Evolutionary conservation across 352 stramenopile species (phyloP), one percentile per base, ranked within the genome.

Genomic region (Phytophthora capsici): DNA sequence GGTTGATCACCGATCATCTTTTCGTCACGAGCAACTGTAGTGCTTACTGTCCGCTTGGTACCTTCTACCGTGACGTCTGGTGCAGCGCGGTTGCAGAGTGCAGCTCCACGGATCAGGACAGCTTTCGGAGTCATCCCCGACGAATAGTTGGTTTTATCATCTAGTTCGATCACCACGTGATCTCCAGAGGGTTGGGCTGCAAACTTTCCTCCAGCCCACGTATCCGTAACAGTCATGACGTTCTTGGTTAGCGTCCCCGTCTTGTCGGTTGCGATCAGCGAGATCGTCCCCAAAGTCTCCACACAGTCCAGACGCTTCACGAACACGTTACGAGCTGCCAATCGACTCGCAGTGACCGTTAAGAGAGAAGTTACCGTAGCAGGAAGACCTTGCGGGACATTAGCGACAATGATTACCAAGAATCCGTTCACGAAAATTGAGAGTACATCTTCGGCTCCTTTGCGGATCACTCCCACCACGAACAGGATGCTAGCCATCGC

Each of bases 181-280:
- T 75, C 69, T 5, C 49, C 52, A 0, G 59, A 66, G 1, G 55
- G 65, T 44, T 86, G 77, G n/a, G 61, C 59, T 0, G 71, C 37
- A 50, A 76, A 83, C 16, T 72, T 63, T 7, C 66, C 37, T 7
- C 63, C 77, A 20, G 59, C 32, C 74, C 74, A 86, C 20, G 63
- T 79, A 45, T 87, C 73, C 2, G 74, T 82, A 25, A 86, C 66
- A 13, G 78, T 78, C 85, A 86, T 82, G 45, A 88, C 71, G 68
- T 83, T 85, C 60, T 81, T 84, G 4, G 94, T 98, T 6, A 98
- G 81, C 41, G 93, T 98, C 20, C 90, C 91, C 2, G 93, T 98
- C 74, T 98, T 98, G 75, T 98, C 95, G 0, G 88, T 96, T 25
- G 91, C 97, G 16, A 98, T 82, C 19, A 98, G 77, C 41, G 77